Base-by-base conservation (phyloP, 495 filamentous ascomycete genomes). In the Xylaria palmicola region DNA sequence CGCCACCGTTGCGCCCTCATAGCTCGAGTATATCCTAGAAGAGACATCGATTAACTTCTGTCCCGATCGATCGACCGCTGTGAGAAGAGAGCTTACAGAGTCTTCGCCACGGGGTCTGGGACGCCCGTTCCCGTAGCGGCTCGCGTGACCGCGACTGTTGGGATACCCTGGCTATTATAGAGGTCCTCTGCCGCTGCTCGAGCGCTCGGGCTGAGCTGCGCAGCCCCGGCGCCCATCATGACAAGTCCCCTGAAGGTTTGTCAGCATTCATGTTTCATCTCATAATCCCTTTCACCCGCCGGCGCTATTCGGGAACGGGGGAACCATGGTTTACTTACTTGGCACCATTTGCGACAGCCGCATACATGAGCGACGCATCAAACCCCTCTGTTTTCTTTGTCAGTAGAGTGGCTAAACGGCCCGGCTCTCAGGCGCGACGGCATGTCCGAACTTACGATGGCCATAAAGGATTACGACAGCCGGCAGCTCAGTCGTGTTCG, bases 381-480 rank as follows among this genome's bases (percentile, higher is more conserved):
- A 66, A 66, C 27, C 66, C 66, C 64, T 69, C 57, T 57, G 37
- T 30, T 22, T 30, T 22, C 44, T n/a, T 13, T 47, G 24, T 47
- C 13, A 47, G 44, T 15, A 6, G 27, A 4, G 22, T 2, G 12
- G 22, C 22, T 47, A 41, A 20, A 15, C 24, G 24, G 27, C 2
- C 22, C 4, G 27, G n/a, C 5, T 9, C 13, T 26, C 22, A 47
- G n/a, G 44, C 44, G 22, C 2, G 26, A 24, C 10, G 10, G n/a
- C 26, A 3, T 27, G 12, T 47, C 19, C 13, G 12, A 9, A 24
- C 45, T 41, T 56, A 72, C 70, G 74, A 72, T 79, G 64, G 68
- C 73, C 73, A 40, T 59, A 64, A 13, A 64, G 64, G 56, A 79
- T 79, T 44, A 78, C 71, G 10, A 79, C 78, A 10, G 71, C 59